These are phyloP conservation scores for Kuraishia piskuri DNA, from an alignment of 805 yeast species.

Conservation along the genomic window DNA sequence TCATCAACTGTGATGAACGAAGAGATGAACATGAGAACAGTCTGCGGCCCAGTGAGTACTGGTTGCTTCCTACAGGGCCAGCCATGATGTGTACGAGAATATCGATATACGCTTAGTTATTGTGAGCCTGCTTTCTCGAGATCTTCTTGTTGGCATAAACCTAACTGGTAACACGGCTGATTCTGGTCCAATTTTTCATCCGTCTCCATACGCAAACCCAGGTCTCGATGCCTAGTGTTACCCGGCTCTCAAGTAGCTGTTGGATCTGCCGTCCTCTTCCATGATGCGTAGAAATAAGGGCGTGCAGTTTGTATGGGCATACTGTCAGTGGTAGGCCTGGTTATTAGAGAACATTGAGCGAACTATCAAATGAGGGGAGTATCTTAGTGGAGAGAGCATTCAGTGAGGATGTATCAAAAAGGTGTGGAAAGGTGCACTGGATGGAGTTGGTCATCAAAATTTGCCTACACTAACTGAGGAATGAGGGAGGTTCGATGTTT, in stretches of 20 bases:
- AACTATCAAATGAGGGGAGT: no score
- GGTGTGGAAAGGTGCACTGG: no score
- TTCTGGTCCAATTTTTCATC: background rate
- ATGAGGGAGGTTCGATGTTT: no score
- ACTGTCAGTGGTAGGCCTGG: no score
- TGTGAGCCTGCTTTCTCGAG: background rate
- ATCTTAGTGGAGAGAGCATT: no score
- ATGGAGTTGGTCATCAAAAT: no score
- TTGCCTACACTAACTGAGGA: no score
- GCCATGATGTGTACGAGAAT: background rate
- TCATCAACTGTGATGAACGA: conserved; percentile 1
- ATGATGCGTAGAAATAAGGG: background rate
- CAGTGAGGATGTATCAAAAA: no score
- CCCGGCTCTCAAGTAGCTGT: background rate
- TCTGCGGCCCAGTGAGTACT: background rate
- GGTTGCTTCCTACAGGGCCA: background rate
- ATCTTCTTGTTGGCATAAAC: background rate
- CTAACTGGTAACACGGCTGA: no score
- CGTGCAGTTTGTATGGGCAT: background rate
- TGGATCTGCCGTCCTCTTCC: background rate
- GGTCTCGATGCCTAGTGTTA: background rate
- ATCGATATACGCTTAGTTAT: background rate
- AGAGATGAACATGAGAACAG: background rate
- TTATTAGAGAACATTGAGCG: no score
- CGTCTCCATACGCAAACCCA: background rate